Conservation (phyloP, 495 filamentous ascomycete species). For the Daldinia caldariorum region DNA sequence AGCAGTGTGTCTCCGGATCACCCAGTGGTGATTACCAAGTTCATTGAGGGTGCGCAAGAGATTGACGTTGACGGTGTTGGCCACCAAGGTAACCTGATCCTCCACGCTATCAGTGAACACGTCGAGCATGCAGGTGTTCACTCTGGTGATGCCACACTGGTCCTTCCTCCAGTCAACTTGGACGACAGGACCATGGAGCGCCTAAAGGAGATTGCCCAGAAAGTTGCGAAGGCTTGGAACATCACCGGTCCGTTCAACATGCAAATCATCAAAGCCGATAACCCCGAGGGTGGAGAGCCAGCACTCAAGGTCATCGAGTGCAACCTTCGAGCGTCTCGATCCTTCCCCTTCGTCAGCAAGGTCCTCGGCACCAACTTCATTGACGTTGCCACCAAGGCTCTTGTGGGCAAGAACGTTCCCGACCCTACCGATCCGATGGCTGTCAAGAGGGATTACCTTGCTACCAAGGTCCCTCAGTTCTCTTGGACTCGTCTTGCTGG, state of each 20-base stretch:
- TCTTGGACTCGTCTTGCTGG: conserved; percentile 98
- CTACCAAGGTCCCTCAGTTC: conserved; percentile 98
- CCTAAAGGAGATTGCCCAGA: conserved; percentile 92
- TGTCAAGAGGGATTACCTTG: conserved; percentile 86
- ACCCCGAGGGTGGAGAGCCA: conserved; percentile 74
- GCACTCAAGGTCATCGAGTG: conserved; percentile 96
- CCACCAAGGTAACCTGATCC: conserved; percentile 82
- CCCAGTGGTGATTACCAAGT: conserved; percentile 99
- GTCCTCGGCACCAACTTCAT: conserved; percentile 98
- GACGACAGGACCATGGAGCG: conserved; percentile 79
- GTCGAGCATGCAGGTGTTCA: conserved; percentile 98
- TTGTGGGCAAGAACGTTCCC: conserved; percentile 86
- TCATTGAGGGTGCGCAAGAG: conserved; percentile 96
- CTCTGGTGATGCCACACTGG: conserved; percentile 95
- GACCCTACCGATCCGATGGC: conserved; percentile 89
- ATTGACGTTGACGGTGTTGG: conserved; percentile 98
- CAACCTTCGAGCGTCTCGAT: conserved; percentile 96
- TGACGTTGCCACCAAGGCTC: conserved; percentile 92
- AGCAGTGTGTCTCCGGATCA: conserved; percentile 93
- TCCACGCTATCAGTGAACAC: conserved; percentile 96
- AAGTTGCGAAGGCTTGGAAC: conserved; percentile 95
- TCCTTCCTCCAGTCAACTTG: conserved; percentile 86
- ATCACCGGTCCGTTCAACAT: conserved; percentile 99
- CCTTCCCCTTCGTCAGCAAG: conserved; percentile 97
- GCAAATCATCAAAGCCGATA: conserved; percentile 96